Percentiles rank a stretch among this genome's conserved stretches.
These are phyloP conservation scores for Barbarea vulgaris DNA, from an alignment of 345 rosid genomes.

Conservation along the genomic window DNA sequence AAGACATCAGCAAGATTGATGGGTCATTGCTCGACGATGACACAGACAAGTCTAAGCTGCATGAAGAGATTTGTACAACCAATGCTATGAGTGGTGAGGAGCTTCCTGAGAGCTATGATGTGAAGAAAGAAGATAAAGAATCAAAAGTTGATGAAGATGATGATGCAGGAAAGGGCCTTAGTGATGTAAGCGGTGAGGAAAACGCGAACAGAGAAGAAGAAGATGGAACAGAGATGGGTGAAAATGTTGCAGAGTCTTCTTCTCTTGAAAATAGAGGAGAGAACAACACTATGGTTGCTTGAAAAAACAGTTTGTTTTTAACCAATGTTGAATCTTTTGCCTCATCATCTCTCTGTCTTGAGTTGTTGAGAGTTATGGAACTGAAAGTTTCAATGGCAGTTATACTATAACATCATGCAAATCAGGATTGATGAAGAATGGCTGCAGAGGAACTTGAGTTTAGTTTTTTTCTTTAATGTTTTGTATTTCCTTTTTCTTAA, in stretches of 20 bases:
- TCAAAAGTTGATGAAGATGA: conserved; percentile 35
- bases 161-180: conserved; percentile 17
- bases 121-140: conserved; percentile 45
- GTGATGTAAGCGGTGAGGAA: conserved; percentile 29
- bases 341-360: neutral
- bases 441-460: conserved; percentile 23
- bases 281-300: conserved; percentile 34
- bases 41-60: conserved; percentile 37
- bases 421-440: neutral
- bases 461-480: conserved; percentile 27
- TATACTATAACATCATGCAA: neutral
- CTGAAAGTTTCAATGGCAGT: neutral
- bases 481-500: neutral
- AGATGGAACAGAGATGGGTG: conserved; percentile 35
- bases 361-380: neutral
- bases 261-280: conserved; percentile 41
- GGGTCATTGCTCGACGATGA: conserved; percentile 36
- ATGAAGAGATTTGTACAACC: conserved; percentile 29
- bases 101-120: conserved; percentile 42
- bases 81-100: conserved; percentile 35
- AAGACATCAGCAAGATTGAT: conserved; percentile 42
- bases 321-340: conserved; percentile 10
- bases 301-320: conserved; percentile 1
- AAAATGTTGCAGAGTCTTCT: conserved; percentile 32
- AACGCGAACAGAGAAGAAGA: conserved; percentile 31